Evolutionary conservation across 1,284 basidiomycete species (phyloP).

Genomic region (Agroathelia rolfsii): DNA sequence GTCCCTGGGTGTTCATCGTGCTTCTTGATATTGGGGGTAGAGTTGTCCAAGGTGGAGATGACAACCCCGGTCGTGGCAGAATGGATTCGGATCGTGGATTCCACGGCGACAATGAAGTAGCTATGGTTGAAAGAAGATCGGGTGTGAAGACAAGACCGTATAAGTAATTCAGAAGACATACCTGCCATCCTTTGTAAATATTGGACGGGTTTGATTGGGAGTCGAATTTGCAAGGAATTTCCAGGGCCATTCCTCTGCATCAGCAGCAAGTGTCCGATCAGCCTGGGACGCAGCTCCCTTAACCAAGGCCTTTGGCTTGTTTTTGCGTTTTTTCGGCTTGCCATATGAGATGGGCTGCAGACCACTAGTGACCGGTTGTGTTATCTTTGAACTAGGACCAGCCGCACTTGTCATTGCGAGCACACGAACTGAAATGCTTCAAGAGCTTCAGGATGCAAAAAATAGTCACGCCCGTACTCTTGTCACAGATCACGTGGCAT

Average conservation of each 20-base stretch:
- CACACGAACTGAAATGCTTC: no score
- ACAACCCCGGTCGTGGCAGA: conserved; percentile 67
- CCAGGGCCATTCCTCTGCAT: conserved; percentile 66
- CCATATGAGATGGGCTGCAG: no score
- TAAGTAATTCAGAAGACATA: conserved; percentile 27
- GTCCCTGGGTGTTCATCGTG: conserved; percentile 39
- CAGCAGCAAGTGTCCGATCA: no score
- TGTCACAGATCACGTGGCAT: no score
- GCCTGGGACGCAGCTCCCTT: no score
- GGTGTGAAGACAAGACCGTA: conserved; percentile 8
- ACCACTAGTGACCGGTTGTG: no score
- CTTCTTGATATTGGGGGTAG: conserved; percentile 24
- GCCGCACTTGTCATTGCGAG: no score
- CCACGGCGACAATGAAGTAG: conserved; percentile 80
- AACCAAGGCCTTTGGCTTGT: no score
- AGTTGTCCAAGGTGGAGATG: conserved; percentile 63
- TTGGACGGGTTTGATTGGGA: conserved; percentile 54
- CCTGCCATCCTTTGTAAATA: conserved; percentile 84
- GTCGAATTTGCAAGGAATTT: conserved; percentile 61
- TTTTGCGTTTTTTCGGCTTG: no score
- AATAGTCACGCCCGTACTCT: no score
- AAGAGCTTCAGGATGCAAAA: no score
- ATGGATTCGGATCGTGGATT: conserved; percentile 73
- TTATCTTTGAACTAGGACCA: no score
- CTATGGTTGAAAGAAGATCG: conserved; percentile 30